Percentiles rank a stretch among this genome's conserved stretches.
Evolutionary conservation across 2,329 filamentous ascomycete genomes (phyloP).

Genomic region (Rhytidhysteron rufulum): DNA sequence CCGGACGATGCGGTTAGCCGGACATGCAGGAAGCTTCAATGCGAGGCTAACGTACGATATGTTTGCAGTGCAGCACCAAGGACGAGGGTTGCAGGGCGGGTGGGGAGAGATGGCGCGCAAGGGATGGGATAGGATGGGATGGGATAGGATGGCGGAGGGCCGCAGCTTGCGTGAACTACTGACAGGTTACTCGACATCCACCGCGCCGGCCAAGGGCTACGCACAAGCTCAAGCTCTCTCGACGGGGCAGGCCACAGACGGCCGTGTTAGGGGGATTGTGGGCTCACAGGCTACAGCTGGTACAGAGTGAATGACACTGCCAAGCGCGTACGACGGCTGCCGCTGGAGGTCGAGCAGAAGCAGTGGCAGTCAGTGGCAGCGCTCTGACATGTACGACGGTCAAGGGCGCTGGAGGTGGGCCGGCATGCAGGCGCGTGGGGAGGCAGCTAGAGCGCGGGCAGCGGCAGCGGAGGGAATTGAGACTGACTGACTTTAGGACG

Average conservation of each 20-base stretch:
- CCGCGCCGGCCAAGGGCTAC: background rate
- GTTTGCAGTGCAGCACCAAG: conserved; percentile 8
- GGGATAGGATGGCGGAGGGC: conserved; percentile 5
- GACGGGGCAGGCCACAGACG: too few species aligned
- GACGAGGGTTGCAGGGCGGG: conserved; percentile 3
- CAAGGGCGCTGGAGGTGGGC: conserved; percentile 4
- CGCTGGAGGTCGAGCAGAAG: background rate
- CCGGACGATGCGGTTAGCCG: conserved; percentile 27
- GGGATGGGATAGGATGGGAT: conserved; percentile 7
- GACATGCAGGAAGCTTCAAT: conserved; percentile 19
- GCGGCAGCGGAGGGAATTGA: too few species aligned
- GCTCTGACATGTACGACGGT: conserved; percentile 2
- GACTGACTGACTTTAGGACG: too few species aligned
- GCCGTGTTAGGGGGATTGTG: background rate
- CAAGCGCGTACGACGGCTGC: background rate
- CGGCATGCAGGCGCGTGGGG: conserved; percentile 9
- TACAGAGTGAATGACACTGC: background rate
- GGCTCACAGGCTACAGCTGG: background rate
- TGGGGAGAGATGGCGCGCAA: conserved; percentile 13
- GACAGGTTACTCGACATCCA: conserved; percentile 9
- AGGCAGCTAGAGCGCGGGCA: background rate
- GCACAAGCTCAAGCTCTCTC: too few species aligned
- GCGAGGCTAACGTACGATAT: conserved; percentile 19
- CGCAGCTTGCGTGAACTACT: conserved; percentile 5
- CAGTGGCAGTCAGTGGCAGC: too few species aligned